Conservation (phyloP, 345 rosid genomes). For the Rhizophora apiculata region DNA sequence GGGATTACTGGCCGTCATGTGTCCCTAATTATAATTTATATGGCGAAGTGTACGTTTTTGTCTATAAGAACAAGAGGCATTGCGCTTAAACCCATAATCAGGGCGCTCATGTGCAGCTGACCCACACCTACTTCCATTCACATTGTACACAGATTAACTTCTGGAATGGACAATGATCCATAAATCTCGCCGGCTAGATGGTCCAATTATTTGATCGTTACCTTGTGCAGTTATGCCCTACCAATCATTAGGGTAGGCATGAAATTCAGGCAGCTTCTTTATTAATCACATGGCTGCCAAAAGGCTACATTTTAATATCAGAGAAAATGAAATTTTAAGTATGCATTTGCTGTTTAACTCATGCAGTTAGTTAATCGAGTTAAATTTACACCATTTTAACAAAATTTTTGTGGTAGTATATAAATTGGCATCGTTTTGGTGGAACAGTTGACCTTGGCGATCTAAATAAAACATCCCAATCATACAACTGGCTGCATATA, state of each 20-base stretch:
- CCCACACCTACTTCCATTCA: conserved; percentile 25
- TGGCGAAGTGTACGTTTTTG: too few species aligned
- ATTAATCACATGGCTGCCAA: not conserved
- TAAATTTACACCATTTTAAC: too few species aligned
- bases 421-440: not conserved
- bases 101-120: conserved; percentile 21
- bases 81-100: too few species aligned
- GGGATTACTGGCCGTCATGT: not conserved
- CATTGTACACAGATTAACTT: conserved; percentile 4
- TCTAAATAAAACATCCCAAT: not conserved
- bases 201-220: conserved; percentile 15
- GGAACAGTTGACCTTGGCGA: too few species aligned
- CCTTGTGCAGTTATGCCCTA: not conserved
- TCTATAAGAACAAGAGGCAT: too few species aligned
- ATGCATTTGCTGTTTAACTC: too few species aligned
- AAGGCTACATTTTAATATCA: too few species aligned
- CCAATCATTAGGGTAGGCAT: conserved; percentile 24
- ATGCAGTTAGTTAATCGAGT: too few species aligned
- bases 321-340: too few species aligned
- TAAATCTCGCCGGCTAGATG: conserved; percentile 31
- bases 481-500: not conserved
- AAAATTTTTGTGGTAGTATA: too few species aligned
- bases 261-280: not conserved
- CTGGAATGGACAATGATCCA: conserved; percentile 23
- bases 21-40: not conserved